Evolutionary conservation across 208 protist genomes (phyloP), one percentile per base, ranked within the genome.

Genomic region (Herpetomonas tarakana): DNA sequence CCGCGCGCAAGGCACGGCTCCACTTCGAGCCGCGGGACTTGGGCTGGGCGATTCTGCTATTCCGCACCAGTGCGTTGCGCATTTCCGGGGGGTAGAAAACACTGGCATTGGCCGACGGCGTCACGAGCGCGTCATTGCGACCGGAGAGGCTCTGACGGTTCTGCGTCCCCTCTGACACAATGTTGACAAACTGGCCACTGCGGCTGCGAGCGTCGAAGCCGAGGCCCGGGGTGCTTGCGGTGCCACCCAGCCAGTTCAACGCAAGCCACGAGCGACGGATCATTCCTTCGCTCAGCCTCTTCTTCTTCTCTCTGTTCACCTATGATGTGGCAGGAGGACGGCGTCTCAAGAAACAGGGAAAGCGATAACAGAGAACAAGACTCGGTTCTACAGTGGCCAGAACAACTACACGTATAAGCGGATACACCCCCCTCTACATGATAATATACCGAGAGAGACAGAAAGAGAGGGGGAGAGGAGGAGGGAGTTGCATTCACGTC

Each of bases 111-210:
- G 52, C 21, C 3, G 68, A 60, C 52, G 69, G 60, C 9, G 61
- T 28, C 0, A 44, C 47, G 1, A 53, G 61, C 41, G 71, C 71
- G 6, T 65, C 52, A 11, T 67, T 21, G 50, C 1, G 71, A 54
- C 74, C 58, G 0, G 41, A 50, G 2, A 57, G 73, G 12, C 57
- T 77, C 22, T 56, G 68, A 2, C 72, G 80, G 22, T 46, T 50
- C 45, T 78, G 73, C 28, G 60, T 83, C 29, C 72, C 79, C 46
- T 86, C 75, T 0, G 78, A 67, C 7, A 90, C 47, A 45, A 94
- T 79, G 58, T 94, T 94, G 25, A 94, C 76, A 53, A 82, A 94
- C 56, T 83, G 69, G 2, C 84, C 83, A 16, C 61, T 27, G 0
- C 54, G 25, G 1, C 81, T 70, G 38, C 81, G 78, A 2, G 77